phyloP scores from a whole-genome alignment of 1,284 basidiomycete genomes.

The Rugosomyces carneus region DNA sequence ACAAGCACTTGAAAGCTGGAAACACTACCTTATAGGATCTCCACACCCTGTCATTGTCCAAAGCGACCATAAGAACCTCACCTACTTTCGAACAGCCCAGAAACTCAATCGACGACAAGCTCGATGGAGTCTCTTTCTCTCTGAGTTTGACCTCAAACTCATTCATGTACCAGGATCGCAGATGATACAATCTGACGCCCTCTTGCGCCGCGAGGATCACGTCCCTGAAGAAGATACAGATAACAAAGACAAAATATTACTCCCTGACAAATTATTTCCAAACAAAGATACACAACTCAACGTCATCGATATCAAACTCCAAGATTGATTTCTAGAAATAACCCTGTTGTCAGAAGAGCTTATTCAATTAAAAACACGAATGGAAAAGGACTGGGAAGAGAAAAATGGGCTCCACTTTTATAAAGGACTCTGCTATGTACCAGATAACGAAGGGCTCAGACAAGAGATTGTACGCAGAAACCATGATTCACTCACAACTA shows the following conservation, averaged over 20 bases:
- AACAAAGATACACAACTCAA: not conserved
- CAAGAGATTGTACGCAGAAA: constrained; percentile 12
- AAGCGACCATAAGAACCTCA: constrained; percentile 27
- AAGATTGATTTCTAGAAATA: not conserved
- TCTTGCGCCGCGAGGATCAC: not conserved
- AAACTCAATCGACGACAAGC: constrained; percentile 30
- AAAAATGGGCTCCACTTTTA: too few species aligned
- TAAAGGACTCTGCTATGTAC: not conserved
- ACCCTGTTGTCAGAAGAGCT: not conserved
- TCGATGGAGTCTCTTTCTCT: constrained; percentile 23
- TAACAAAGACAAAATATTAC: not conserved
- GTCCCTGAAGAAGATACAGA: not conserved
- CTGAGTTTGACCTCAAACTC: not conserved
- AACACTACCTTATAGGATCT: constrained; percentile 7
- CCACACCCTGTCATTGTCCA: constrained; percentile 7
- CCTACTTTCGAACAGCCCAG: constrained; percentile 21
- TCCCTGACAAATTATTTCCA: not conserved
- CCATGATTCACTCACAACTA: constrained; percentile 16
- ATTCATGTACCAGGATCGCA: not conserved
- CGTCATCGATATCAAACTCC: not conserved
- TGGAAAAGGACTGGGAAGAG: too few species aligned
- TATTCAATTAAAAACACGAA: too few species aligned
- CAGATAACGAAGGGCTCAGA: constrained; percentile 3
- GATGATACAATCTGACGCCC: not conserved
- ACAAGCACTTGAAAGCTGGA: constrained; percentile 11